These are phyloP conservation scores for Raphanus raphanistrum DNA, from an alignment of 345 rosid species.

Conservation along the genomic window DNA sequence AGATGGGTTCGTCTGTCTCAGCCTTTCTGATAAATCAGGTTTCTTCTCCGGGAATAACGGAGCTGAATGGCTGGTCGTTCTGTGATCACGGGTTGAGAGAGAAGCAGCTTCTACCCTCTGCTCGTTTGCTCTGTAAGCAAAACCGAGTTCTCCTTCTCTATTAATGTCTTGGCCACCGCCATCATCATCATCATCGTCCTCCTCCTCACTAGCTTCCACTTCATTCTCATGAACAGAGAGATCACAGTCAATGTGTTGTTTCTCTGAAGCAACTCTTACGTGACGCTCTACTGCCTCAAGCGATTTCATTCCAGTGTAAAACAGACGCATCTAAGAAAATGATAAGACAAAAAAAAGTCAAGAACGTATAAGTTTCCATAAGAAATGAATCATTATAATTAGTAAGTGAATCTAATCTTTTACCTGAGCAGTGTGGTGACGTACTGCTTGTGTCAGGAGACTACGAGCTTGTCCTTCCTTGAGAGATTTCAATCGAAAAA, in stretches of 20 bases:
- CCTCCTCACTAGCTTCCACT: conserved; percentile 59
- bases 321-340: conserved; percentile 73
- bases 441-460: conserved; percentile 90
- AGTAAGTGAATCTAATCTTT: neutral
- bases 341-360: neutral
- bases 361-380: neutral
- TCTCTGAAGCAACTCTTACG: conserved; percentile 63
- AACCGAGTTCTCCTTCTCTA: conserved; percentile 74
- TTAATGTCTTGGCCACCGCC: conserved; percentile 43
- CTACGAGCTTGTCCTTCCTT: conserved; percentile 92
- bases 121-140: conserved; percentile 63
- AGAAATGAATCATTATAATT: neutral
- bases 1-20: conserved; percentile 49
- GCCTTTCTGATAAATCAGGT: conserved; percentile 21
- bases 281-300: conserved; percentile 78
- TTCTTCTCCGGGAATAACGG: conserved; percentile 80
- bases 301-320: conserved; percentile 73
- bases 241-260: conserved; percentile 85
- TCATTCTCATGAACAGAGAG: conserved; percentile 68
- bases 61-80: conserved; percentile 74
- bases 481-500: conserved; percentile 86
- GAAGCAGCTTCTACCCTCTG: conserved; percentile 42
- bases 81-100: conserved; percentile 44
- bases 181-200: conserved; percentile 27
- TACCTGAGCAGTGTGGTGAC: conserved; percentile 99